phyloP scores from a whole-genome alignment of 768 basidiomycete species.

The Trametes cinnabarina region DNA sequence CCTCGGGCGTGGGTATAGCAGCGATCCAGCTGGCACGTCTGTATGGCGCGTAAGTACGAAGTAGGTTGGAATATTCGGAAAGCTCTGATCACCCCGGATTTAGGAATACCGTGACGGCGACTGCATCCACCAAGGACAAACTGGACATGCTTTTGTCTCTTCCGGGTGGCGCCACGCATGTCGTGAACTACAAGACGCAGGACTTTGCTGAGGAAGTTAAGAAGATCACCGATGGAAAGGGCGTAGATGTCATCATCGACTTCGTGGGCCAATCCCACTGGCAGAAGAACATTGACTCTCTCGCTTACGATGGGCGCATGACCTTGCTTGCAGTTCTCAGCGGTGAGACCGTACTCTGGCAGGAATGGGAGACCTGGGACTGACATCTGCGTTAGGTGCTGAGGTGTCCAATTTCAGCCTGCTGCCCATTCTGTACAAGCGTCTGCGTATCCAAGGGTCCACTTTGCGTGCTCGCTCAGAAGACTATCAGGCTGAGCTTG shows the following conservation, averaged over 20 bases:
- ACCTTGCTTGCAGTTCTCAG: constrained; percentile 62
- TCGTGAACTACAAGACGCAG: constrained; percentile 80
- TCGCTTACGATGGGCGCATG: constrained; percentile 76
- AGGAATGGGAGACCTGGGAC: neutral
- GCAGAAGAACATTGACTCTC: constrained; percentile 64
- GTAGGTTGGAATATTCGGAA: constrained; percentile 3
- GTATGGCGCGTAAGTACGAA: constrained; percentile 62
- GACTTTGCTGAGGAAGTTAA: constrained; percentile 77
- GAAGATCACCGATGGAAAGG: constrained; percentile 61
- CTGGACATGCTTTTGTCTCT: constrained; percentile 69
- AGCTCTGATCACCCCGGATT: constrained; percentile 7
- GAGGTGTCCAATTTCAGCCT: constrained; percentile 55
- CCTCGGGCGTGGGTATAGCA: constrained; percentile 86
- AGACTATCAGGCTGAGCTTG: constrained; percentile 76
- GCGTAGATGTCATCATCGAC: constrained; percentile 84
- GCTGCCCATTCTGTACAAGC: constrained; percentile 71
- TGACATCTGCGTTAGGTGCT: constrained; percentile 41
- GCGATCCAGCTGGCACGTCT: constrained; percentile 83
- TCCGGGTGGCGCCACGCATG: constrained; percentile 69
- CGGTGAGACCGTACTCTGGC: constrained; percentile 41
- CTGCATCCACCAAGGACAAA: constrained; percentile 83
- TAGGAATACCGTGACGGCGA: constrained; percentile 76
- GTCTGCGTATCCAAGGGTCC: constrained; percentile 84
- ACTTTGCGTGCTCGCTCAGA: constrained; percentile 74
- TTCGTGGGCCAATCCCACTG: constrained; percentile 78